Conservation (phyloP, 495 filamentous ascomycete species). For the Staphylotrichum longicolle region DNA sequence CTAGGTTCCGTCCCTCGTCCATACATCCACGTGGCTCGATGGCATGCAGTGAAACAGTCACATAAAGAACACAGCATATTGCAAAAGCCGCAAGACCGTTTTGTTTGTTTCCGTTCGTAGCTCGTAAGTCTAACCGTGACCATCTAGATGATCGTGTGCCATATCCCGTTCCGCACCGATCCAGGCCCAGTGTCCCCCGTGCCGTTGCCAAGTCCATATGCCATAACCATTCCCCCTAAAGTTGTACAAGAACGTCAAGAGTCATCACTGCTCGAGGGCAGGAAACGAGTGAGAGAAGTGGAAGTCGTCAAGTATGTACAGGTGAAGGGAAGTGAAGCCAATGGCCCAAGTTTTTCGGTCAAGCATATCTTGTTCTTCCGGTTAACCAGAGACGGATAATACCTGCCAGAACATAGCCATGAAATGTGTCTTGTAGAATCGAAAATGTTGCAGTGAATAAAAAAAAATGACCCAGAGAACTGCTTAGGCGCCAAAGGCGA, state of each 20-base stretch:
- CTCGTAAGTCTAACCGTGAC: constrained; percentile 8
- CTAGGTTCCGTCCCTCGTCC: no score
- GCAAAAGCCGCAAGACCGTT: not conserved
- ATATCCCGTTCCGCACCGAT: not conserved
- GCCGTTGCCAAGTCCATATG: constrained; percentile 1
- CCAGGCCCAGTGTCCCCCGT: not conserved
- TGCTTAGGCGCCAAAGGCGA: constrained; percentile 38
- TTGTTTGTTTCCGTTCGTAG: not conserved
- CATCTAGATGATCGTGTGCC: constrained; percentile 9
- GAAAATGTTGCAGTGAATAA: not conserved
- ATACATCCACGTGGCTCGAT: no score
- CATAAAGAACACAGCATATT: not conserved
- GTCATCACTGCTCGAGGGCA: constrained; percentile 5
- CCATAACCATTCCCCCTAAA: not conserved
- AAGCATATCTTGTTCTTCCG: no score
- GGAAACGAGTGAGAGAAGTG: not conserved
- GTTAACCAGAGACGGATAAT: not conserved
- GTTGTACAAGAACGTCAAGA: not conserved
- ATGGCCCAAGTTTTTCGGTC: not conserved
- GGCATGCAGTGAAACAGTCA: not conserved
- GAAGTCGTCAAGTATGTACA: constrained; percentile 14
- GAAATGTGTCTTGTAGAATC: not conserved
- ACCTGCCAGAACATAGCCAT: not conserved
- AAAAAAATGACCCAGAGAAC: not conserved
- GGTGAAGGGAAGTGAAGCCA: constrained; percentile 15